phyloP scores from a whole-genome alignment of 2,329 filamentous ascomycete species.

The Venturia asperata region DNA sequence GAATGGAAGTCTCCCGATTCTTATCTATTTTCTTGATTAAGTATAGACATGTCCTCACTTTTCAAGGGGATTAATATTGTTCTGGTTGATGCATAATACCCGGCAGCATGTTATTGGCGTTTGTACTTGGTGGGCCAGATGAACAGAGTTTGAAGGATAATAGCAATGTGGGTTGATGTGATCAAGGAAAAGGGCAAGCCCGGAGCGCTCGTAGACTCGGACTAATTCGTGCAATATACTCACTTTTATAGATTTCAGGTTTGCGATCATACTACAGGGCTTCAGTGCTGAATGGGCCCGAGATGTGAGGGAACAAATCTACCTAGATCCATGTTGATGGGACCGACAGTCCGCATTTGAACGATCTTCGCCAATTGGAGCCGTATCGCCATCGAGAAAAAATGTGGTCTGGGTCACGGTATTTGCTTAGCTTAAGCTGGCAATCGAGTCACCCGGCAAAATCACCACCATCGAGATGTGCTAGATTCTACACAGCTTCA shows the following conservation, averaged over 20 bases:
- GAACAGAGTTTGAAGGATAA: not conserved
- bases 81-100: slow-evolving; percentile 6
- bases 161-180: not conserved
- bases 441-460: no score
- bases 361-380: no score
- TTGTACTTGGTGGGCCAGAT: not conserved
- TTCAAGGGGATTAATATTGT: not conserved
- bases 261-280: no score
- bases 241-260: no score
- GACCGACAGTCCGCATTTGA: no score
- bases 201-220: not conserved
- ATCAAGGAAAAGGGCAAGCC: not conserved
- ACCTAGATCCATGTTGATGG: no score
- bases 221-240: no score
- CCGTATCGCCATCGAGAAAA: no score
- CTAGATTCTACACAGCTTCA: not conserved
- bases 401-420: no score
- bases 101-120: not conserved
- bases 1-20: slow-evolving; percentile 44
- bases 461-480: not conserved
- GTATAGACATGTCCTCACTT: not conserved
- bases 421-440: no score
- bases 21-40: slow-evolving; percentile 8
- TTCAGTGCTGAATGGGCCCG: no score
- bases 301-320: no score